These are phyloP conservation scores for Tylopilus subfusipes DNA, from an alignment of 768 basidiomycete species.

Conservation along the genomic window DNA sequence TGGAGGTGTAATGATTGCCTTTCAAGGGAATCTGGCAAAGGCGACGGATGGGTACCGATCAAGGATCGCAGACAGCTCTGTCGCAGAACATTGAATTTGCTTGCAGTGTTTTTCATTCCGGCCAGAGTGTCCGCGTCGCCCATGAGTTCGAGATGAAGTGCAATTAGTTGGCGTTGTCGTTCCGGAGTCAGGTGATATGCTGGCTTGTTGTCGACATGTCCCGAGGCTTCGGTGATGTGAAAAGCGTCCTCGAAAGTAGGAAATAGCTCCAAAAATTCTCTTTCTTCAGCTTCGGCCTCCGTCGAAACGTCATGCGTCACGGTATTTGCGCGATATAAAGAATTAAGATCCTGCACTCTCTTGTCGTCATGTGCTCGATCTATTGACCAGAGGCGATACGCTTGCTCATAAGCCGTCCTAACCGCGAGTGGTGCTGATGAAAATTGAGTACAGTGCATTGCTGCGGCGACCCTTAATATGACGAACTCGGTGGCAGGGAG, in stretches of 20 bases:
- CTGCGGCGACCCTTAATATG: constrained; percentile 47
- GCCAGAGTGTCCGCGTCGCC: constrained; percentile 1
- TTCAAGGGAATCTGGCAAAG: constrained; percentile 48
- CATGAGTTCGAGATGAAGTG: constrained; percentile 49
- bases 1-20: constrained; percentile 48
- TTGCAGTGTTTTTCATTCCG: background rate
- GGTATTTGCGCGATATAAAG: constrained; percentile 70
- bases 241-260: constrained; percentile 73
- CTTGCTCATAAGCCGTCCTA: constrained; percentile 60
- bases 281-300: constrained; percentile 77
- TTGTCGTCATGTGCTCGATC: constrained; percentile 71
- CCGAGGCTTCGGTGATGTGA: constrained; percentile 19
- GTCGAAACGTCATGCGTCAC: constrained; percentile 49
- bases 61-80: constrained; percentile 33
- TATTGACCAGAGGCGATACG: constrained; percentile 77
- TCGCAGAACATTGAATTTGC: constrained; percentile 34
- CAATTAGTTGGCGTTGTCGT: constrained; percentile 37
- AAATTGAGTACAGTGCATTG: constrained; percentile 21
- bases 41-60: constrained; percentile 28
- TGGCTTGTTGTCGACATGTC: background rate
- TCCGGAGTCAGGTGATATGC: constrained; percentile 30
- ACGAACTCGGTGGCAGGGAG: constrained; percentile 28
- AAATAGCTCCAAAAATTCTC: constrained; percentile 81
- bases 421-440: constrained; percentile 26
- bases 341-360: constrained; percentile 57